Evolutionary conservation across 1,284 basidiomycete species (phyloP).

Genomic region (Trichosporon sp.): DNA sequence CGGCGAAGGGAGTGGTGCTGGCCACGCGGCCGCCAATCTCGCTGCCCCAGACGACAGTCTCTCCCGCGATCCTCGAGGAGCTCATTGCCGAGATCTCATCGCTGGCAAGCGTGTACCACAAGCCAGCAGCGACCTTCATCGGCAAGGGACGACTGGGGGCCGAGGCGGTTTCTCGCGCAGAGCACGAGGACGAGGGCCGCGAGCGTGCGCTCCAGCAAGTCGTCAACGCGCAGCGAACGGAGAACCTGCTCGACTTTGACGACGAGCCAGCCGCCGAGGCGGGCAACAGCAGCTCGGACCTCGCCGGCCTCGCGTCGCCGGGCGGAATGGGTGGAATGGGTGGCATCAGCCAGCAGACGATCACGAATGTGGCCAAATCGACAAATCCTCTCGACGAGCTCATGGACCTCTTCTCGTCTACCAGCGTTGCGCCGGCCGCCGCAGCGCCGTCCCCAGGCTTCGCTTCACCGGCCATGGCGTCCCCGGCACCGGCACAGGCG

Average conservation of each 20-base stretch:
- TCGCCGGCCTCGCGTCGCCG: background rate
- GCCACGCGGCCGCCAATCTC: conserved; percentile 88
- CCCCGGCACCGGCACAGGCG: conserved; percentile 5
- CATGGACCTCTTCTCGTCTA: conserved; percentile 72
- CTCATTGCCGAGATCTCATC: conserved; percentile 80
- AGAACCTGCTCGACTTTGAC: conserved; percentile 92
- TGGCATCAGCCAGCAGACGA: conserved; percentile 28
- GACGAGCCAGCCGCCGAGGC: conserved; percentile 49
- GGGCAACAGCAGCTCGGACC: background rate
- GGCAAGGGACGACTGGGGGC: conserved; percentile 77
- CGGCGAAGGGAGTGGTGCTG: conserved; percentile 91
- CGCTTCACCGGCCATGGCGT: conserved; percentile 10
- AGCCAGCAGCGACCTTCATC: conserved; percentile 85
- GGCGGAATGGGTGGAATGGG: no score
- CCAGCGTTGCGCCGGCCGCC: conserved; percentile 49
- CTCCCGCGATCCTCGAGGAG: conserved; percentile 87
- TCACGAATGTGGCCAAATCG: conserved; percentile 42
- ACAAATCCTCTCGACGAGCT: conserved; percentile 82
- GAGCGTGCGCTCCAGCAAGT: conserved; percentile 86
- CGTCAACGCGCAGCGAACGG: conserved; percentile 80
- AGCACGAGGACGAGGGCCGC: conserved; percentile 57
- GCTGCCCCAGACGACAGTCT: conserved; percentile 81
- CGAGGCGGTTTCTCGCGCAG: conserved; percentile 66
- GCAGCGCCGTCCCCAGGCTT: conserved; percentile 10
- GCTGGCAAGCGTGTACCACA: conserved; percentile 90